These are phyloP conservation scores for Chrysanthemum makinoi DNA, from an alignment of 129 eudicot species.

Conservation along the genomic window DNA sequence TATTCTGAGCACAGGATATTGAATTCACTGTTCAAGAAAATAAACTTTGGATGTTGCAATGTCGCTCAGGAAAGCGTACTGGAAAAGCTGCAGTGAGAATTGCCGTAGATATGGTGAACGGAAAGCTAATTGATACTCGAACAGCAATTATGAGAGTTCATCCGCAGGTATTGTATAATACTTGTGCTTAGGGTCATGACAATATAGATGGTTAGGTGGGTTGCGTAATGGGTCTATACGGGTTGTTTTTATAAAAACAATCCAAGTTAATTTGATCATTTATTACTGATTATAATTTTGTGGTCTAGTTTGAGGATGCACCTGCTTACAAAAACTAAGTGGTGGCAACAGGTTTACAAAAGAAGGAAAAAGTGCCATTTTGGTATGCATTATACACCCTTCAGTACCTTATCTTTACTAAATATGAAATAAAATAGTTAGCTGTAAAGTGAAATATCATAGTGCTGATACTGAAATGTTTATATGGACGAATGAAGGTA, in stretches of 20 bases:
- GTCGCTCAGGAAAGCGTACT: conserved; percentile 89
- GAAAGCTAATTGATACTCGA: conserved; percentile 70
- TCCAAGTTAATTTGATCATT: no score
- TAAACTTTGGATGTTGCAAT: conserved; percentile 96
- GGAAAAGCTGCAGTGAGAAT: conserved; percentile 93
- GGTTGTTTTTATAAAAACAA: background rate
- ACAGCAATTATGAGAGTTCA: conserved; percentile 83
- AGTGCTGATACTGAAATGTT: background rate
- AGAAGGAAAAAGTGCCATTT: conserved; percentile 72
- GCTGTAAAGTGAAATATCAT: background rate
- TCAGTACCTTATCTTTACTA: no score
- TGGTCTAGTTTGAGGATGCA: conserved; percentile 84
- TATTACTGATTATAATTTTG: background rate
- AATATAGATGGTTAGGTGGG: no score
- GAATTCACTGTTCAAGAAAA: conserved; percentile 99
- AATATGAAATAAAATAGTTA: background rate
- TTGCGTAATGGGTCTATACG: background rate
- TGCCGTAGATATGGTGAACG: conserved; percentile 91
- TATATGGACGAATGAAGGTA: conserved; percentile 45
- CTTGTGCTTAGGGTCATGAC: background rate
- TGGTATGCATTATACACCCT: conserved; percentile 47
- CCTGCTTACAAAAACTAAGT: conserved; percentile 71
- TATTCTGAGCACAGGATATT: conserved; percentile 67
- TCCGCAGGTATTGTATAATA: conserved; percentile 67
- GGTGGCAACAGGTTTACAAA: conserved; percentile 63